Percentiles rank a stretch among this genome's conserved stretches.
phyloP scores from a whole-genome alignment of 1,284 basidiomycete genomes.

The Trametes hirsuta region DNA sequence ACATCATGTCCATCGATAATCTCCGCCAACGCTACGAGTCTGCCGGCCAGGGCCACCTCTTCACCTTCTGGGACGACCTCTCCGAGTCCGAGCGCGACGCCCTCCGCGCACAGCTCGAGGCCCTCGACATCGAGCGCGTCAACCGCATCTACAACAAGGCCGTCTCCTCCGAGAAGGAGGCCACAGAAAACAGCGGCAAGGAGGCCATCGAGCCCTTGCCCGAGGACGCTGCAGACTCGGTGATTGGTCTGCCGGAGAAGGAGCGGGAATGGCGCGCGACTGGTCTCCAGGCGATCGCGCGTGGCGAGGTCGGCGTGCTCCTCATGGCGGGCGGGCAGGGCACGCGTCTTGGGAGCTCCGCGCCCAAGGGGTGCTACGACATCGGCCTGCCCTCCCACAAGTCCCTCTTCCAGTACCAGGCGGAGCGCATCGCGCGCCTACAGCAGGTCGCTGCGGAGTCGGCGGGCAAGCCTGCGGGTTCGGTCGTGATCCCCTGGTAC shows the following conservation, averaged over 20 bases:
- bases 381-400: constrained; percentile 93
- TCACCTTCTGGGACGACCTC: constrained; percentile 86
- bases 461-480: constrained; percentile 53
- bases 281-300: constrained; percentile 83
- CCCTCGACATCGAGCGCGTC: constrained; percentile 88
- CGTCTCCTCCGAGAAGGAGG: constrained; percentile 65
- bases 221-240: constrained; percentile 68
- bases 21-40: constrained; percentile 68
- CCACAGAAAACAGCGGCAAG: constrained; percentile 45
- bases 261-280: constrained; percentile 71
- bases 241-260: constrained; percentile 57
- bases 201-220: constrained; percentile 81
- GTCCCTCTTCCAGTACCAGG: constrained; percentile 96
- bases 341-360: constrained; percentile 88
- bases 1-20: constrained; percentile 34
- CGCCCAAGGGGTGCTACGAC: constrained; percentile 98
- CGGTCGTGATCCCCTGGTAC: constrained; percentile 90
- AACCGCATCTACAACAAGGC: constrained; percentile 88
- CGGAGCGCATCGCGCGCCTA: constrained; percentile 88
- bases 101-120: constrained; percentile 76
- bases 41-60: constrained; percentile 88
- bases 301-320: constrained; percentile 88
- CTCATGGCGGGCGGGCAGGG: constrained; percentile 99
- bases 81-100: constrained; percentile 63
- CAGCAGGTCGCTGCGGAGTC: constrained; percentile 75